Base-by-base conservation (phyloP, 495 filamentous ascomycete genomes). In the Annulohypoxylon nitens region DNA sequence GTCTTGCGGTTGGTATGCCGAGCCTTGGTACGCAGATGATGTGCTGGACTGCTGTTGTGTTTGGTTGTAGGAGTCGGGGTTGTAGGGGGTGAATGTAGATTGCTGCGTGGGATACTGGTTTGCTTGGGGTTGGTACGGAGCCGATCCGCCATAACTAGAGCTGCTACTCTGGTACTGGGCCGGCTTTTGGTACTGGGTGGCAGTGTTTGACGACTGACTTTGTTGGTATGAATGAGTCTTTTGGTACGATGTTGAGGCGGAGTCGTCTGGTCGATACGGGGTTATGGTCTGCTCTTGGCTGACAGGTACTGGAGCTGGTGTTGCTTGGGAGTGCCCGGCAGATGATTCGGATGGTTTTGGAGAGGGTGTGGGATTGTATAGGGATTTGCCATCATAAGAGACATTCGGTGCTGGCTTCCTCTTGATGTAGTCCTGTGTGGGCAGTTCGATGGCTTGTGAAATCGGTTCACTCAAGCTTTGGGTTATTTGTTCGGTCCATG, bases 341-440 rank as follows among this genome's bases (percentile, higher is more conserved):
- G 64, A 69, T 48, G 53, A 48, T 20, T 73, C 66, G 1, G 70
- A 51, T 9, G 66, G 55, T 61, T 50, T 67, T 34, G 74, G 69
- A 2, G 75, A 75, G 26, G 75, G 67, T 2, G 74, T 67, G 48
- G 64, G 63, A 20, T 18, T 68, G 45, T 67, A 63, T 30, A 39
- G 69, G 50, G 75, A 36, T 37, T 57, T 37, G 7, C 33, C 26
- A 1, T 64, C 70, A 26, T 64, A 68, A 7, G 70, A 69, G 20
- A 53, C 33, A 9, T 4, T 36, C 39, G 75, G 71, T 43, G 75
- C 69, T 4, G 75, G 75, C 48, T 77, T 79, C 37, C 75, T 71
- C 62, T 66, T 75, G 23, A 75, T 57, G 12, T 69, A 67, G 37
- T 53, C 51, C 30, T 76, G 70, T 41, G 55, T 11, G 39, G 75